These are phyloP conservation scores for Panicum virgatum DNA, from an alignment of 202 grass and related monocot species.

Conservation along the genomic window DNA sequence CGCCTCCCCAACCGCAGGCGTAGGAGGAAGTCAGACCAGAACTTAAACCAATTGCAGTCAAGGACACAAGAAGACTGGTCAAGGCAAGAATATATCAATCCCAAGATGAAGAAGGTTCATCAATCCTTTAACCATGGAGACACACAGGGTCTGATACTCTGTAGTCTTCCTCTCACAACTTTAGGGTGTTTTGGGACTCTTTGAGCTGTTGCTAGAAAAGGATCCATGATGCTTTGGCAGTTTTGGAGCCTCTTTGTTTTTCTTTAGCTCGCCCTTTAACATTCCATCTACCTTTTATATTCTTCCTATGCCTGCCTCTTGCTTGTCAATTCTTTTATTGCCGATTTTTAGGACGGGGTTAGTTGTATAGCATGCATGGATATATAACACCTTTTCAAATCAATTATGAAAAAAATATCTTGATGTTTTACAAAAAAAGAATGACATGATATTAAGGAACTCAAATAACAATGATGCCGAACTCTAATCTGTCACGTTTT, in stretches of 20 bases:
- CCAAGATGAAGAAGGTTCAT: conserved; percentile 21
- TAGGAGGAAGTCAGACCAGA: too few relatives aligned
- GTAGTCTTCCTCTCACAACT: background rate
- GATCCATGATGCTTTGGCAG: conserved; percentile 23
- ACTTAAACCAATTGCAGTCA: background rate
- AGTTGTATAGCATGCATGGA: background rate
- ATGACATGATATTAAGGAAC: background rate
- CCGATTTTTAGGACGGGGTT: background rate
- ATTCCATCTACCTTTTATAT: conserved; percentile 5
- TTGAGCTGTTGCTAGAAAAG: conserved; percentile 29
- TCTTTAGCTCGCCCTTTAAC: background rate
- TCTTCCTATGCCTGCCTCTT: conserved; percentile 3
- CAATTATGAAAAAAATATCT: background rate
- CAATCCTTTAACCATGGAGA: background rate
- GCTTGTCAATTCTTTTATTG: background rate
- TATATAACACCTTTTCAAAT: too few relatives aligned
- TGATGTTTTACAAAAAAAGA: background rate
- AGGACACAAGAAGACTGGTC: conserved; percentile 27
- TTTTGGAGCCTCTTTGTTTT: conserved; percentile 30
- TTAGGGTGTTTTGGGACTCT: conserved; percentile 29
- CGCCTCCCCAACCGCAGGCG: too few relatives aligned
- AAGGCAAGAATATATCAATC: conserved; percentile 25
- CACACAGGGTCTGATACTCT: background rate
- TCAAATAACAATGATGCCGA: background rate
- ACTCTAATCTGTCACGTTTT: background rate